These are phyloP conservation scores for Candida khao-thaluensis DNA, from an alignment of 805 yeast genomes.

Conservation along the genomic window DNA sequence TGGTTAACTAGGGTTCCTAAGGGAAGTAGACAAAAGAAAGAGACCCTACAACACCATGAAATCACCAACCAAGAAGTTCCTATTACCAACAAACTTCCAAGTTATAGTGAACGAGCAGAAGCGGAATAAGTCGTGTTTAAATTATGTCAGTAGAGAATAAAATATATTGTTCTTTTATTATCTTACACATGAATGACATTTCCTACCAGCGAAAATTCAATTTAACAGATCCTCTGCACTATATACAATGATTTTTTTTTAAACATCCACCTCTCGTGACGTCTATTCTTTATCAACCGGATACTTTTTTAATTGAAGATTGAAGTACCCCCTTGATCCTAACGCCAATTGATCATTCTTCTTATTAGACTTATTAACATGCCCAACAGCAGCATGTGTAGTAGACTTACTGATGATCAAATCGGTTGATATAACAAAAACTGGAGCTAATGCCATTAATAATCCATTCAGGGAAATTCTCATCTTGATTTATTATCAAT, in stretches of 20 bases:
- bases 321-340: slow-evolving; percentile 12
- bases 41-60: background rate
- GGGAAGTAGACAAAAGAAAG: slow-evolving; percentile 25
- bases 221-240: too few species aligned
- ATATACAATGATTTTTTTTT: too few species aligned
- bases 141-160: too few species aligned
- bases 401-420: slow-evolving; percentile 26
- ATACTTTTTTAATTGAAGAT: slow-evolving; percentile 15
- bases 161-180: too few species aligned
- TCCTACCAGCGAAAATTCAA: too few species aligned
- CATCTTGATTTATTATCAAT: background rate
- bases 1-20: slow-evolving; percentile 78
- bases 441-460: slow-evolving; percentile 27
- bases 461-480: slow-evolving; percentile 18
- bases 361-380: slow-evolving; percentile 11
- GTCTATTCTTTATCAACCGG: slow-evolving; percentile 10
- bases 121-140: too few species aligned
- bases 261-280: too few species aligned
- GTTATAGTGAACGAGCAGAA: too few species aligned
- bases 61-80: too few species aligned
- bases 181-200: too few species aligned
- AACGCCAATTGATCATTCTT: slow-evolving; percentile 1
- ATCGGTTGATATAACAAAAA: slow-evolving; percentile 32
- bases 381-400: slow-evolving; percentile 17
- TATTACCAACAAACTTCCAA: too few species aligned